These are phyloP conservation scores for Colletotrichum tabaci DNA, from an alignment of 2,329 filamentous ascomycete species.

Conservation along the genomic window DNA sequence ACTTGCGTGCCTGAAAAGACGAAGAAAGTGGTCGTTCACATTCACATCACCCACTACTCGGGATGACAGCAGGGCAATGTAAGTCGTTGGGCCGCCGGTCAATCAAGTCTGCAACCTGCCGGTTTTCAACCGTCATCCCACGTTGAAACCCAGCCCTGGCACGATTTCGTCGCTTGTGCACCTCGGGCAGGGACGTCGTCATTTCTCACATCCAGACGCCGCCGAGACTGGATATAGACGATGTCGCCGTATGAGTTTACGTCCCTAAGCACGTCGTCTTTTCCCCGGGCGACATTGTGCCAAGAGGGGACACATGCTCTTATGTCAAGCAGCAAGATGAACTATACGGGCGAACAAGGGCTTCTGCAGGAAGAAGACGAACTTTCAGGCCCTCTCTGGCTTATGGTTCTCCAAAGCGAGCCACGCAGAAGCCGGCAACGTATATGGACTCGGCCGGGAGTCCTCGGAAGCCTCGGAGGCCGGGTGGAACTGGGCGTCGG, in stretches of 20 bases:
- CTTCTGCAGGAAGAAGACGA: neutral
- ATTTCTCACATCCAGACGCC: neutral
- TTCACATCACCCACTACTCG: too few species aligned
- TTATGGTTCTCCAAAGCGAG: neutral
- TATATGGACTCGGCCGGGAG: neutral
- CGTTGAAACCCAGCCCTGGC: too few species aligned
- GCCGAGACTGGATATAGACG: neutral
- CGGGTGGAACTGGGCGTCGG: neutral
- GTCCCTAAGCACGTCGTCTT: neutral
- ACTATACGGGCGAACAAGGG: too few species aligned
- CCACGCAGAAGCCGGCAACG: neutral
- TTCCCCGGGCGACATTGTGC: neutral
- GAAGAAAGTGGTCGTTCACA: too few species aligned
- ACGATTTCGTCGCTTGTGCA: neutral
- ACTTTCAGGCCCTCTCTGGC: too few species aligned
- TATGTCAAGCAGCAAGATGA: neutral
- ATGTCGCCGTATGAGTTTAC: neutral
- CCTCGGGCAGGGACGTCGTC: rapidly evolving
- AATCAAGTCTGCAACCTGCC: too few species aligned
- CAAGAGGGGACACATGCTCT: neutral
- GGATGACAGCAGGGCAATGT: too few species aligned
- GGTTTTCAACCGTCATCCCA: too few species aligned
- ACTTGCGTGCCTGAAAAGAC: too few species aligned
- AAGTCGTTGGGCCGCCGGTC: too few species aligned
- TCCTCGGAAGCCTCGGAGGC: neutral